These are phyloP conservation scores for Brassica balearica DNA, from an alignment of 441 rosid species.

Conservation along the genomic window DNA sequence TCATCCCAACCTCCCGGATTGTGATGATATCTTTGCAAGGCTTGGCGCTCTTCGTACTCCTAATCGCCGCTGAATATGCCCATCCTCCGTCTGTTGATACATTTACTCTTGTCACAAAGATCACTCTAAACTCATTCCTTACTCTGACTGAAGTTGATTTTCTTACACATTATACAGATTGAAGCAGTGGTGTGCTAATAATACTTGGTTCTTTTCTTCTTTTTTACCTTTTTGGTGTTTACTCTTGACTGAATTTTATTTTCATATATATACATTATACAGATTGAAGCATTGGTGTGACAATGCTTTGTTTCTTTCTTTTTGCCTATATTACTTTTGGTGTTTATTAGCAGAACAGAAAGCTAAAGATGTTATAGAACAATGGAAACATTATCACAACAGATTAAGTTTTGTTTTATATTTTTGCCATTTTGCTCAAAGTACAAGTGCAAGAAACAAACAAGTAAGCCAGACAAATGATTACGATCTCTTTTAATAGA, in stretches of 20 bases:
- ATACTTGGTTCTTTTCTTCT: slow-evolving; percentile 24
- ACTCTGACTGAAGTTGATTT: slow-evolving; percentile 28
- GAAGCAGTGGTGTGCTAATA: slow-evolving; percentile 11
- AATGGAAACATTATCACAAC: slow-evolving; percentile 9
- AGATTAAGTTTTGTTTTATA: slow-evolving; percentile 10
- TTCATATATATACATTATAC: slow-evolving; percentile 31
- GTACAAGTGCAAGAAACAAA: slow-evolving; percentile 32
- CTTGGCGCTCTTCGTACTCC: slow-evolving; percentile 59
- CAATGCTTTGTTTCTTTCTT: slow-evolving; percentile 21
- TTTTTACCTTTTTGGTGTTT: slow-evolving; percentile 15
- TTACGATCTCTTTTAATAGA: slow-evolving; percentile 53
- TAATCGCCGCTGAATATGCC: slow-evolving; percentile 51
- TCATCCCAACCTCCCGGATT: slow-evolving; percentile 96
- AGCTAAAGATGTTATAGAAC: slow-evolving; percentile 21
- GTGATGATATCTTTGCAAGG: slow-evolving; percentile 61
- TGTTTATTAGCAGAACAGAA: slow-evolving; percentile 14
- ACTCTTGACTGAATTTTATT: slow-evolving; percentile 29
- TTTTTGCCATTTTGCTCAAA: neutral
- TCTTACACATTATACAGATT: slow-evolving; percentile 24
- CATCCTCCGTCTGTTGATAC: slow-evolving; percentile 24
- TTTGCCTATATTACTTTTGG: neutral
- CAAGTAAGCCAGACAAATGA: slow-evolving; percentile 25
- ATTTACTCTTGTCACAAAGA: slow-evolving; percentile 30
- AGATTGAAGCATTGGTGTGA: slow-evolving; percentile 26
- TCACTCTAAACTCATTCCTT: slow-evolving; percentile 20